Evolutionary conservation across 2,329 filamentous ascomycete genomes (phyloP).

Genomic region (Hortaea sp.): DNA sequence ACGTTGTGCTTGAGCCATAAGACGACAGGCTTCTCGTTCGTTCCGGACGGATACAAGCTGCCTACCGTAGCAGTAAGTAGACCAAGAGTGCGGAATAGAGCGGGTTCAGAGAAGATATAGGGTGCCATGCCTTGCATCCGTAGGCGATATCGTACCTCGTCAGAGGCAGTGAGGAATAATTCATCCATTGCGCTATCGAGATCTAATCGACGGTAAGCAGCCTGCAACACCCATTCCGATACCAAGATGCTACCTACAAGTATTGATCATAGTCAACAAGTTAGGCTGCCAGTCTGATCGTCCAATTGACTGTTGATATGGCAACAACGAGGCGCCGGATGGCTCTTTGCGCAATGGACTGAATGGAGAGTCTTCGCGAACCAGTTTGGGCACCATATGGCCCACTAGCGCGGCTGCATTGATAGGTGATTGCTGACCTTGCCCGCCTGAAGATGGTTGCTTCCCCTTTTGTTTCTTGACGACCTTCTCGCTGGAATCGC

Average conservation of each 20-base stretch:
- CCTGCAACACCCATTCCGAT: too few relatives aligned
- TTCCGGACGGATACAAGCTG: neutral
- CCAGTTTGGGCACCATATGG: neutral
- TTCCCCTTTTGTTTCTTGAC: neutral
- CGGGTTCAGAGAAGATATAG: neutral
- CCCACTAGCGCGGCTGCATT: neutral
- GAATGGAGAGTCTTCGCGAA: neutral
- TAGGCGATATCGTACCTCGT: neutral
- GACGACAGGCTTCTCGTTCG: neutral
- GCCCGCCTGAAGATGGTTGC: neutral
- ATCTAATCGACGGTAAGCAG: neutral
- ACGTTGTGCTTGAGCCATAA: neutral
- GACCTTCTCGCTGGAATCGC: neutral
- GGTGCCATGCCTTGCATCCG: neutral
- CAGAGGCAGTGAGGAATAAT: neutral
- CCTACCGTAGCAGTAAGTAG: neutral
- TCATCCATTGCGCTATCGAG: neutral
- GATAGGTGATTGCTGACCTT: neutral
- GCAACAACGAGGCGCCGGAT: neutral
- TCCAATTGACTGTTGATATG: neutral
- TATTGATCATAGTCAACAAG: neutral
- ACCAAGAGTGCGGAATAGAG: neutral
- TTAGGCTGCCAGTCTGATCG: neutral
- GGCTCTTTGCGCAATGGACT: neutral
- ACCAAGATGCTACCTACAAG: neutral